Conservation (phyloP, 2,329 filamentous ascomycete genomes). For the Alternaria longipes region DNA sequence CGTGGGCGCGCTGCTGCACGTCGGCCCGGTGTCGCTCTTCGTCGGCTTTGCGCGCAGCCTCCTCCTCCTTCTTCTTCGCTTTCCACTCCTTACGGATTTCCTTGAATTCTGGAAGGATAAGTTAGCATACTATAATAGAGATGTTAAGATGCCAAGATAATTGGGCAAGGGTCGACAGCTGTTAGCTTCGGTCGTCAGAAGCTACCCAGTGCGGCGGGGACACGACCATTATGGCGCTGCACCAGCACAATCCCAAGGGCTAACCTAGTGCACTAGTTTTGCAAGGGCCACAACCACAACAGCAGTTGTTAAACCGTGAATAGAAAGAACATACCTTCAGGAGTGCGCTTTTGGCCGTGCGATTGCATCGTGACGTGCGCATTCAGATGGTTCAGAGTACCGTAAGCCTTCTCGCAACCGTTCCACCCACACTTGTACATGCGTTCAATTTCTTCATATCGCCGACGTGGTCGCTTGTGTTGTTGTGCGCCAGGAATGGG, state of each 20-base stretch:
- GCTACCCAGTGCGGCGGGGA: slow-evolving; percentile 61
- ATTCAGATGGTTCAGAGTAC: slow-evolving; percentile 95
- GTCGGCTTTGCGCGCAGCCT: slow-evolving; percentile 85
- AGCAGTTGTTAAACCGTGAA: slow-evolving; percentile 10
- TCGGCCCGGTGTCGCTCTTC: slow-evolving; percentile 82
- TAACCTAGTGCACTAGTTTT: slow-evolving; percentile 45
- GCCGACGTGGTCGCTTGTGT: slow-evolving; percentile 90
- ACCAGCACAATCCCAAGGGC: slow-evolving; percentile 53
- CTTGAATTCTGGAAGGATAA: slow-evolving; percentile 80
- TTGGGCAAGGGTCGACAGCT: slow-evolving; percentile 49
- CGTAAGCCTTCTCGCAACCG: slow-evolving; percentile 97
- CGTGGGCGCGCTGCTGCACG: slow-evolving; percentile 60
- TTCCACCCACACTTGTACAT: slow-evolving; percentile 99
- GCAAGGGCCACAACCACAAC: slow-evolving; percentile 41
- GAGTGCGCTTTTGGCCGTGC: slow-evolving; percentile 91
- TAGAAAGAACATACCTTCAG: slow-evolving; percentile 78
- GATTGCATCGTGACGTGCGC: slow-evolving; percentile 99
- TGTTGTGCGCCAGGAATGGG: slow-evolving; percentile 97
- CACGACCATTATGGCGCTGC: slow-evolving; percentile 60
- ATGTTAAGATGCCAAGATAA: slow-evolving; percentile 47
- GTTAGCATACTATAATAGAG: slow-evolving; percentile 49
- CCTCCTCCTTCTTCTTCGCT: slow-evolving; percentile 98
- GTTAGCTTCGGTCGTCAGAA: slow-evolving; percentile 58
- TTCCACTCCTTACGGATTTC: slow-evolving; percentile 99
- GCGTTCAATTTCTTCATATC: slow-evolving; percentile 98